Percentiles rank a stretch among this genome's conserved stretches.
phyloP scores from a whole-genome alignment of 73 alveolate species.

The Paraurostyla sp. region DNA sequence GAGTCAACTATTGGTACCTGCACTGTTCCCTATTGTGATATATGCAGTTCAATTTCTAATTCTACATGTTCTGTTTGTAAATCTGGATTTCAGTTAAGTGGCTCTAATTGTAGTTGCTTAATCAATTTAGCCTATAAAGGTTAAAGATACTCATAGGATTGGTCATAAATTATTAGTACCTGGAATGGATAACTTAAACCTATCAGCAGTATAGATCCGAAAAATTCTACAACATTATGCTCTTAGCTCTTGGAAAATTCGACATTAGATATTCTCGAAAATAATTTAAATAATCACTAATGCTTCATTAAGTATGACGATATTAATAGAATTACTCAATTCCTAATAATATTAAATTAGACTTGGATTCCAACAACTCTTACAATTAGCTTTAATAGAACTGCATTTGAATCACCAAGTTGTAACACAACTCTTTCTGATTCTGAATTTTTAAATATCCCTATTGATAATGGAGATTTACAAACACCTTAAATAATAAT shows the following conservation, averaged over 20 bases:
- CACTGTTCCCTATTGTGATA: constrained; percentile 11
- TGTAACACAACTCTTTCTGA: background rate
- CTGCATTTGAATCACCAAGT: background rate
- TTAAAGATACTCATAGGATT: background rate
- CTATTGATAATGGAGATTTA: background rate
- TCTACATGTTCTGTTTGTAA: background rate
- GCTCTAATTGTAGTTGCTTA: background rate
- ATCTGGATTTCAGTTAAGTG: background rate
- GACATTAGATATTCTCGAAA: background rate
- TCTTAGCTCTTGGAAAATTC: background rate
- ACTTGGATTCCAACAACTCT: background rate
- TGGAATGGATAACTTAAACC: constrained; percentile 19
- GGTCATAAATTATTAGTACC: background rate
- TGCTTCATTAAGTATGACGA: constrained; percentile 18
- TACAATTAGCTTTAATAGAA: background rate
- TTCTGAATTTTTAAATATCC: background rate
- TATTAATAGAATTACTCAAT: background rate
- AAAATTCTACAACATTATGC: background rate
- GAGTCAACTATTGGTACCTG: background rate
- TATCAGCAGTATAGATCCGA: background rate
- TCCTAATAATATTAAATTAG: background rate
- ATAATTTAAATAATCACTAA: background rate
- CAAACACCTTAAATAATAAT: background rate
- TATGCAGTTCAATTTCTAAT: background rate
- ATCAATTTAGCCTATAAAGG: background rate